Evolutionary conservation across 2,329 filamentous ascomycete species (phyloP), one percentile per base, ranked within the genome.

Genomic region (Aaosphaeria arxii): DNA sequence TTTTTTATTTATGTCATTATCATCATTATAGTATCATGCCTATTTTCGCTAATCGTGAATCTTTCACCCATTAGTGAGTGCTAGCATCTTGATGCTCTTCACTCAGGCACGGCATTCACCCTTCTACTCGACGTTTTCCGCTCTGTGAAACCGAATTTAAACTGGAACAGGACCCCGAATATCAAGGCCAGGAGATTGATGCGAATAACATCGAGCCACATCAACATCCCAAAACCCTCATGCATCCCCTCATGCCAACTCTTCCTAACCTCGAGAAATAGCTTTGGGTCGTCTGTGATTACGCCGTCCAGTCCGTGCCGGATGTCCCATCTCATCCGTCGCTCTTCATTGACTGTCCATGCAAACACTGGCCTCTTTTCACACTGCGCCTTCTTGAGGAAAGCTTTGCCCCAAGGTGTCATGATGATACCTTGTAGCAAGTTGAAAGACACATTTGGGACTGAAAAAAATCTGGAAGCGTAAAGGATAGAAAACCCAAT

Each of bases 321-420:
- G 32, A 95, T 82, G 54, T 83, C 80, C 89, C 90, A 96, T 58
- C 84, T 80, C 91, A 97, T 96, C 71, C 84, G 81, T 43, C 78
- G 76, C 53, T 82, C 80, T 11, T 87, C 80, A 65, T 97, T 96
- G 44, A 96, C 88, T 0, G 91, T 96, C 92, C 92, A 97, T 0
- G 84, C 80, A 59, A 87, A 85, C 4, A 96, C 74, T 4, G 80
- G 78, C 24, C 87, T 79, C 11, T 77, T 72, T 1, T 75, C 73
- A 42, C 72, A 66, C 51, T 78, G 78, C 29, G 83, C 81, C 46
- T 85, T 79, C 9, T 76, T 74, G 11, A 91, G 70, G 72, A 96
- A 94, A 7, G 74, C 71, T 7, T 69, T 64, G 6, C 91, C 91
- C 33, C 82, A 74, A 0, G 84, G 84, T 1, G 86, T 84, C 49